Evolutionary conservation across 129 eudicot species (phyloP), one percentile per base, ranked within the genome.

Genomic region (Glebionis coronaria): DNA sequence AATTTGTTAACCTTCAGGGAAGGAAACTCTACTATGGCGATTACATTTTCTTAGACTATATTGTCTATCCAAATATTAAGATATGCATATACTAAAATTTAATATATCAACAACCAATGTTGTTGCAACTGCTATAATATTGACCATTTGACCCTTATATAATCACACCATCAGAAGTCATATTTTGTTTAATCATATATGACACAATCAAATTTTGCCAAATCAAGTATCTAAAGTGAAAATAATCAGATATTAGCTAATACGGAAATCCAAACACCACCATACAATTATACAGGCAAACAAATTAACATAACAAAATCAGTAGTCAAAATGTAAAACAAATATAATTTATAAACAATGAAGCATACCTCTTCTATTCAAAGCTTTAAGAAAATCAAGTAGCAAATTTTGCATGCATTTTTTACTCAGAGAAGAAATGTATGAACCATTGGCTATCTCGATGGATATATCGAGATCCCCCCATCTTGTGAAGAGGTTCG

Each of bases 391-490:
- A 20, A 93, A 74, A 31, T 93, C 95, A 46, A 38, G 65, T 9
- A 93, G 75, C 49, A 86, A 73, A 40, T 63, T 79, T 62, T 84
- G 97, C 79, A 88, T 93, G 79, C 66, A 69, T 76, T 86, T 86
- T 76, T 72, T 89, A 40, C 88, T 93, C 65, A 85, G 78, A 21
- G 82, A 57, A 55, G 88, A 57, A 59, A 93, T 89, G 60, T 74
- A 65, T 40, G 85, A 73, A 23, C 90, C 88, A 56, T 85, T 93
- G 9, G 80, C 56, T 60, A 93, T 31, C 77, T 93, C 97, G 6
- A 93, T 79, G 1, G 98, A 93, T 66, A 93, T 78, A 79, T 93
- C 98, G 72, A 93, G 70, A 84, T 93, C 98, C 14, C 98, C 97
- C 98, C 98, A 93, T 73, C 73, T 90, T 57, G 98, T 80, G 28